Evolutionary conservation across 148 eudicot genomes (phyloP), one percentile per base, ranked within the genome.

Genomic region (Chenopodium album): DNA sequence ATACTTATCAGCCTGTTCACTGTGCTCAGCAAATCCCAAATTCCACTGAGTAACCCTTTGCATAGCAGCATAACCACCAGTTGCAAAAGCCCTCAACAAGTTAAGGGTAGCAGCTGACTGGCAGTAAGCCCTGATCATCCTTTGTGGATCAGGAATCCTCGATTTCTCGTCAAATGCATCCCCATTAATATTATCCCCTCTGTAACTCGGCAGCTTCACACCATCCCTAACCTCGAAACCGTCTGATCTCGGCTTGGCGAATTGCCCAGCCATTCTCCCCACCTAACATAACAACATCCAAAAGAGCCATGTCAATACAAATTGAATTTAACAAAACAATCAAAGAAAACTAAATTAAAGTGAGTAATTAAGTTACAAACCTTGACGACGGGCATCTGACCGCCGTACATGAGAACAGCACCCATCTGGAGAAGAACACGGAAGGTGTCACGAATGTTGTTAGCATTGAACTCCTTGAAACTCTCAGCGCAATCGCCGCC

Each of bases 241-340:
- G 56, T 87, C 92, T 50, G 94, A 91, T 90, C 91, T 90, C 59
- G 94, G 92, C 82, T 91, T 91, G 7, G 98, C 98, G 82, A 94
- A 94, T 75, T 94, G 98, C 44, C 98, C 98, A 0, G 98, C 98
- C 98, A 94, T 94, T 89, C 98, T 90, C 78, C 98, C 98, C 74
- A 93, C 94, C 97, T 93, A 20, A 23, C 5, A 41, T 34, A 3
- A 0, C 37, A 34, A 34, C 26, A 26, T 41, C 7, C 26, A 26
- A 41, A 41, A 5, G 44, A 41, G 44, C 5, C 5, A 6, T 41
- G 44, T 41, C 44, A 41, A 41, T 41, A 41, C 44, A 5, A 41
- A 41, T 41, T 5, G 44, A 52, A 14, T 14, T 52, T 11, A 52
- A 0, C 12, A 52, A 52, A 12, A 13, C 56, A 11, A 50, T 10